A percentile compares a stretch with the other conserved stretches of the same genome.
phyloP scores from a whole-genome alignment of 345 rosid genomes.

The Passiflora organensis region DNA sequence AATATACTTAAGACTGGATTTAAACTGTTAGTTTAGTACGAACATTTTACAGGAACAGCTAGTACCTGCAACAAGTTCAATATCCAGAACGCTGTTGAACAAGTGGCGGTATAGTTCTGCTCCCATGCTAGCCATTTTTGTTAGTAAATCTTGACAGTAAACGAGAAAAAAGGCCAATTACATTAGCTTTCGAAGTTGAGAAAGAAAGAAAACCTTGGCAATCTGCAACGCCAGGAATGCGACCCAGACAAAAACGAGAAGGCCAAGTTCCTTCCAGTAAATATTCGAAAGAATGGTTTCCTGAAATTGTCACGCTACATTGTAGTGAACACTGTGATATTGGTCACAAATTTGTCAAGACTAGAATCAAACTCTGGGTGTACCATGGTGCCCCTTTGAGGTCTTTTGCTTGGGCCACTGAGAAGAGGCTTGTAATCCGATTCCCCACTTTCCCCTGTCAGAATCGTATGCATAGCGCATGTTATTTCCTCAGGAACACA shows the following conservation, averaged over 20 bases:
- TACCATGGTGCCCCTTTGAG: not conserved
- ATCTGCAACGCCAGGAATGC: slow-evolving; percentile 5
- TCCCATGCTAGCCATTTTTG: not conserved
- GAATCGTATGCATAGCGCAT: not conserved
- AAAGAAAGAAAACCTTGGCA: slow-evolving; percentile 5
- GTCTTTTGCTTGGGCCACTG: not conserved
- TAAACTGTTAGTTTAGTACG: not conserved
- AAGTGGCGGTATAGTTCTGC: slow-evolving; percentile 1
- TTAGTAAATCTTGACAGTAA: not conserved
- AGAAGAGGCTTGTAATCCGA: slow-evolving; percentile 6
- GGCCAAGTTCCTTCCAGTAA: slow-evolving; percentile 5
- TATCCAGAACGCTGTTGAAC: slow-evolving; percentile 4
- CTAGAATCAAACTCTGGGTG: not conserved
- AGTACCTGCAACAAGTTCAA: slow-evolving; percentile 1
- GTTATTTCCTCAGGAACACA: not conserved
- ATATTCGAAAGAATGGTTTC: not conserved
- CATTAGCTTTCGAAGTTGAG: not conserved
- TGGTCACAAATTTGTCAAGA: too few relatives aligned
- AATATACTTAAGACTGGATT: not conserved
- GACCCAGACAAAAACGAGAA: slow-evolving; percentile 9
- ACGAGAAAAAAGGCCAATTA: not conserved
- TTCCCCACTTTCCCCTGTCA: not conserved
- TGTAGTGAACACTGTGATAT: too few relatives aligned
- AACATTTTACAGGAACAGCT: not conserved
- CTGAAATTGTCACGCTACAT: not conserved